These are phyloP conservation scores for Gloeopeniophorella convolvens DNA, from an alignment of 768 basidiomycete genomes.

Conservation along the genomic window DNA sequence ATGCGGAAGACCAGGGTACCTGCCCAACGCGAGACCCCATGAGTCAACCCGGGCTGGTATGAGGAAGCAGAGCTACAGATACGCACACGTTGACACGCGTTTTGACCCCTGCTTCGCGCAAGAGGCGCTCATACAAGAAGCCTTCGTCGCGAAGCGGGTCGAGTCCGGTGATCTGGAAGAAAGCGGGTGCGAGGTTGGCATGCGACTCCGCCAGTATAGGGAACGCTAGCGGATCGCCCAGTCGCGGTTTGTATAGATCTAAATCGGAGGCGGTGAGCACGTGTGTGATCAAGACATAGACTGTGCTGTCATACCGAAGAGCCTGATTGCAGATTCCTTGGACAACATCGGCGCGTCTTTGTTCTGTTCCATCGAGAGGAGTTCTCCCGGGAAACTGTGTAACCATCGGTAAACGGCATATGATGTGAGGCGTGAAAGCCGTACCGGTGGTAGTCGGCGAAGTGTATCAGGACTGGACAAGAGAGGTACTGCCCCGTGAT, in stretches of 20 bases:
- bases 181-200: background rate
- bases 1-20: conserved; percentile 1
- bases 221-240: background rate
- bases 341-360: background rate
- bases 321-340: background rate
- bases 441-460: conserved; percentile 20
- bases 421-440: background rate
- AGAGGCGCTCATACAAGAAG: conserved; percentile 4
- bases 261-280: background rate
- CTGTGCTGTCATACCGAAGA: background rate
- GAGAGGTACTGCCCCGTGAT: conserved; percentile 25
- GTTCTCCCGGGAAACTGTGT: background rate
- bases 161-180: background rate
- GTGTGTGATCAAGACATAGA: too few species aligned
- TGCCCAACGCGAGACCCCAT: too few species aligned
- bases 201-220: conserved; percentile 5
- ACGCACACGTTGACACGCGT: conserved; percentile 2
- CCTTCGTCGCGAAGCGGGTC: conserved; percentile 8
- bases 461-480: conserved; percentile 21
- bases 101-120: background rate
- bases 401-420: background rate
- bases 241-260: background rate
- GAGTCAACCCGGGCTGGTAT: background rate
- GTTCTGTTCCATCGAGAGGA: conserved; percentile 7
- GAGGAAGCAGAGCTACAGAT: too few species aligned